Conservation (phyloP, 2,329 filamentous ascomycete species). For the Hypoxylon sp. region DNA sequence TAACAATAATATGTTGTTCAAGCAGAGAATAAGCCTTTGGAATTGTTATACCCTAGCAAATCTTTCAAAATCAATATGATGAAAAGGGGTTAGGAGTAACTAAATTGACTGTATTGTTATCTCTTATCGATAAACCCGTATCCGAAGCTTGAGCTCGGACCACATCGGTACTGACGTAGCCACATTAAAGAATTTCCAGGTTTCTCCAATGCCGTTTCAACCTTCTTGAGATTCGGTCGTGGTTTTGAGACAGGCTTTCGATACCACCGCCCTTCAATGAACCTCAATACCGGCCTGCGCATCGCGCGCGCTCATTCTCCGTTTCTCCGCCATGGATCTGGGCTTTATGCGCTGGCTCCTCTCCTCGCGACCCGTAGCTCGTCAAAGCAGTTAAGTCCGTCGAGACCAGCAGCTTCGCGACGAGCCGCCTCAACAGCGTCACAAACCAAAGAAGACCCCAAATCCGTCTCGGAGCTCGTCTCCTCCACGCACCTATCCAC, state of each 20-base stretch:
- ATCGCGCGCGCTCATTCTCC: conserved; percentile 45
- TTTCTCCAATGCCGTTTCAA: background rate
- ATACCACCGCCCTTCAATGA: conserved; percentile 35
- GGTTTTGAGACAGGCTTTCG: background rate
- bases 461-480: conserved; percentile 18
- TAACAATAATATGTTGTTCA: background rate
- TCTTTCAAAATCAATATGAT: background rate
- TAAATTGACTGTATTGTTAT: background rate
- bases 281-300: conserved; percentile 46
- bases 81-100: conserved; percentile 2
- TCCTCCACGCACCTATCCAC: conserved; percentile 14
- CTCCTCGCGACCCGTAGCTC: conserved; percentile 7
- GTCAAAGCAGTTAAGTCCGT: conserved; percentile 6
- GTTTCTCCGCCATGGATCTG: conserved; percentile 17
- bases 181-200: conserved; percentile 16
- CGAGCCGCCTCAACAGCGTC: conserved; percentile 24
- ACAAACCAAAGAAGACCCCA: conserved; percentile 13
- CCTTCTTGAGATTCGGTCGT: conserved; percentile 8
- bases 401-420: background rate
- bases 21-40: background rate
- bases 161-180: conserved; percentile 14
- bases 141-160: conserved; percentile 5
- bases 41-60: background rate
- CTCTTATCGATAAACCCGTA: conserved; percentile 22
- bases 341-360: background rate